Evolutionary conservation across 495 filamentous ascomycete genomes (phyloP).

Genomic region (Penicillium steckii): DNA sequence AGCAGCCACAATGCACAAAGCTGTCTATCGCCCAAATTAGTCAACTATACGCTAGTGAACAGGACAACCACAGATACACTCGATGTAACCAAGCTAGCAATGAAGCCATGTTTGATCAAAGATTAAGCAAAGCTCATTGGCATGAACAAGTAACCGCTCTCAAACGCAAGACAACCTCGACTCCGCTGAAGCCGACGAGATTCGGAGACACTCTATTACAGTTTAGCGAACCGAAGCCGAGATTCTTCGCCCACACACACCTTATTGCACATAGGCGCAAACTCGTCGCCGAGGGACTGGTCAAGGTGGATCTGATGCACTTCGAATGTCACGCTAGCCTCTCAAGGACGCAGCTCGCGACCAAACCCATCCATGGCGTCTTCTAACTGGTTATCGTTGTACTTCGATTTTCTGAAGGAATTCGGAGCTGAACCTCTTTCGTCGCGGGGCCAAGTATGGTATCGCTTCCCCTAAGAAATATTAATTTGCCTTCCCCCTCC

Average conservation of each 20-base stretch:
- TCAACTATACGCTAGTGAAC: neutral
- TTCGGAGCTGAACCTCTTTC: neutral
- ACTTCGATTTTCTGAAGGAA: neutral
- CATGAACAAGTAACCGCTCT: neutral
- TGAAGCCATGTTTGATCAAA: neutral
- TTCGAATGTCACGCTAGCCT: neutral
- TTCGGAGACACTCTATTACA: neutral
- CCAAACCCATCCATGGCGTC: neutral
- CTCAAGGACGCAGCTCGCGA: neutral
- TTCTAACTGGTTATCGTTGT: neutral
- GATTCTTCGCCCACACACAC: neutral
- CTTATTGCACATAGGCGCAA: neutral
- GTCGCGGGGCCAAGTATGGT: neutral
- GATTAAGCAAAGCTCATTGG: neutral
- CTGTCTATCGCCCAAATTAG: neutral
- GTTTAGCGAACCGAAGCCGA: neutral
- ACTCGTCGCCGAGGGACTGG: neutral
- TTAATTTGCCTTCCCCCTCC: neutral
- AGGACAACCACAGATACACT: neutral
- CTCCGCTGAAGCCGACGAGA: neutral
- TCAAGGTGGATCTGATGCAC: neutral
- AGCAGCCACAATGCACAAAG: slow-evolving; percentile 1
- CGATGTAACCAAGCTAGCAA: neutral
- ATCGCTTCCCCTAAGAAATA: neutral
- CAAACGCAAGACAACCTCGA: neutral